Base-by-base conservation (phyloP, 2,329 filamentous ascomycete genomes). In the Cordyceps cateniannulata region DNA sequence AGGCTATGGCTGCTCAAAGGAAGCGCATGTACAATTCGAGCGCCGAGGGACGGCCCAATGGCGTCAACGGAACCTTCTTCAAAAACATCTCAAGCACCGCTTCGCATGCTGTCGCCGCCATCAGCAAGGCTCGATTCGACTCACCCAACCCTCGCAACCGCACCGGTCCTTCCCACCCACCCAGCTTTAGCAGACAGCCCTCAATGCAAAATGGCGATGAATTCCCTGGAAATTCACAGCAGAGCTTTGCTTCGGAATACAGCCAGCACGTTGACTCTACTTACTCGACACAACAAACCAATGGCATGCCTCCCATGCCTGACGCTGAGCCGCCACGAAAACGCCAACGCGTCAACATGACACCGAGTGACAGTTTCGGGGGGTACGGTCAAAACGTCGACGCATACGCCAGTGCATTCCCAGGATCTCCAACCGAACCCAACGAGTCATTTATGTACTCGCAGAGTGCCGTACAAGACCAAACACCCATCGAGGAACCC, bases 71-170 rank as follows among this genome's bases (percentile, higher is more conserved):
- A 20, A 97, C 95, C 1, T 97, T 97, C 72, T 98, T 99, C 79
- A 93, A 93, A 71, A 97, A 96, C 70, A 98, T 99, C 65, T 98
- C 93, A 4, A 89, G 86, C 65, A 96, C 92, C 1, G 93, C 95
- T 1, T 95, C 91, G 5, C 93, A 92, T 68, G 95, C 95, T 29
- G 90, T 99, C 61, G 93, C 92, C 63, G 93, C 95, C 62, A 96
- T 99, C 74, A 97, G 91, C 82, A 97, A 98, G 77, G 93, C 95
- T 18, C 85, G 93, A 14, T 89, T 97, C 68, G 93, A 97, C 71
- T 96, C 93, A 2, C 92, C 93, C 1, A 88, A 83, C 8, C 89
- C 89, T 5, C 81, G 89, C 62, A 80, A 77, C 61, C 82, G 84
- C 35, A 86, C 83, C 66, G 85, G 86, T 9, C 82, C 86, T 25